Evolutionary conservation across 495 filamentous ascomycete species (phyloP).

Genomic region (Xylona heveae): DNA sequence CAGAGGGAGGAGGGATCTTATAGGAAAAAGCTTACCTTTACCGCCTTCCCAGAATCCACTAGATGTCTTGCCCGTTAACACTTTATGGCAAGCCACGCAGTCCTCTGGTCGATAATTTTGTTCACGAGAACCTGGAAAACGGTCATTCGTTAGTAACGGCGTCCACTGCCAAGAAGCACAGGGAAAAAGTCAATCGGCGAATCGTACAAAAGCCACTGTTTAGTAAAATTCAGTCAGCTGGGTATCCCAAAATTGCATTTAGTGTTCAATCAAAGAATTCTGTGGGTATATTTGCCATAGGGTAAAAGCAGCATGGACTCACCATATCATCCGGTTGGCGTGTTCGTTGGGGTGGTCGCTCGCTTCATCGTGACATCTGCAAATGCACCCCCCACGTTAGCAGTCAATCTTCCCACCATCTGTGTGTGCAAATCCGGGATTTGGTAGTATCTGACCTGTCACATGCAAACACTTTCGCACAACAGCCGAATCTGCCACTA

Average conservation of each 20-base stretch:
- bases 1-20: too few species aligned
- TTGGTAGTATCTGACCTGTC: conserved; percentile 28
- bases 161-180: too few species aligned
- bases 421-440: too few species aligned
- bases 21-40: too few species aligned
- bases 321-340: conserved; percentile 77
- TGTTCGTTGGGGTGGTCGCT: conserved; percentile 62
- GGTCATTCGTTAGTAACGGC: too few species aligned
- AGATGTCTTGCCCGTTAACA: conserved; percentile 45
- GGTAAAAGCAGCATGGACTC: conserved; percentile 7
- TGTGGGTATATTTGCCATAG: not conserved
- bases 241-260: too few species aligned
- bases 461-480: conserved; percentile 51
- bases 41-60: conserved; percentile 86
- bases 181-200: too few species aligned
- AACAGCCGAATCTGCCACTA: conserved; percentile 41
- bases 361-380: conserved; percentile 55
- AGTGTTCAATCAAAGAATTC: too few species aligned
- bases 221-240: conserved; percentile 5
- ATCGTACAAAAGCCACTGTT: conserved; percentile 43
- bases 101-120: conserved; percentile 66
- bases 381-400: too few species aligned
- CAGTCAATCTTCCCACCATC: too few species aligned
- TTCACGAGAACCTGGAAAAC: conserved; percentile 35
- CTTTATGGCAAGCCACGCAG: conserved; percentile 56